Evolutionary conservation across 2,329 filamentous ascomycete species (phyloP).

Genomic region (Ceratocystis eucalypticola): DNA sequence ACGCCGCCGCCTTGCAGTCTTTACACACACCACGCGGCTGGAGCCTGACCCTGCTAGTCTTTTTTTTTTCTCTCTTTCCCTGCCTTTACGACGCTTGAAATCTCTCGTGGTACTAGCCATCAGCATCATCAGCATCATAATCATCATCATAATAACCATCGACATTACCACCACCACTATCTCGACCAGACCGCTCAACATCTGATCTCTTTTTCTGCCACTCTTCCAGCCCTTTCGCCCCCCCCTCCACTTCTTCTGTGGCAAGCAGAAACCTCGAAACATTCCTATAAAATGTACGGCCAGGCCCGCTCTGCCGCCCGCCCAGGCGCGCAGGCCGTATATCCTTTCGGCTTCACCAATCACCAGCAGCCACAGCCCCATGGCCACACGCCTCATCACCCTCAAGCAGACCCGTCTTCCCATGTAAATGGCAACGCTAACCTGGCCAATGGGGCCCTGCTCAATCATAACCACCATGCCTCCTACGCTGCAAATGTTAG

Average conservation of each 20-base stretch:
- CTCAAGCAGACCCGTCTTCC: constrained; percentile 41
- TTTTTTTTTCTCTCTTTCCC: background rate
- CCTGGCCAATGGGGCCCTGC: constrained; percentile 33
- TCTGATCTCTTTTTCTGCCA: background rate
- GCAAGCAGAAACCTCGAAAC: background rate
- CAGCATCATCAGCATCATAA: background rate
- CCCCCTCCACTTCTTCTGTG: background rate
- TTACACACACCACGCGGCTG: background rate
- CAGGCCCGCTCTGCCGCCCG: constrained; percentile 14
- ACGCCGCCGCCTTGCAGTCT: background rate
- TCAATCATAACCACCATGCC: constrained; percentile 18
- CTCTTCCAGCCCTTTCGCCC: background rate
- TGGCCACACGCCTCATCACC: constrained; percentile 50
- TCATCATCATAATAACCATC: background rate
- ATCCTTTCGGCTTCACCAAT: constrained; percentile 54
- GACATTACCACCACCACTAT: background rate
- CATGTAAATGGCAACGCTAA: constrained; percentile 40
- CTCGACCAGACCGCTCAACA: background rate
- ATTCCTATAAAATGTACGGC: constrained; percentile 7
- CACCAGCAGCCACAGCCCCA: constrained; percentile 45
- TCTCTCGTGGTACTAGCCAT: no score
- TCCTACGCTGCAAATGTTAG: constrained; percentile 15
- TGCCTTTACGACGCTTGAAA: background rate
- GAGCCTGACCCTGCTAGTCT: background rate
- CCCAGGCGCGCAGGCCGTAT: constrained; percentile 16